These are phyloP conservation scores for Viola pubescens DNA, from an alignment of 441 rosid species.

Conservation along the genomic window DNA sequence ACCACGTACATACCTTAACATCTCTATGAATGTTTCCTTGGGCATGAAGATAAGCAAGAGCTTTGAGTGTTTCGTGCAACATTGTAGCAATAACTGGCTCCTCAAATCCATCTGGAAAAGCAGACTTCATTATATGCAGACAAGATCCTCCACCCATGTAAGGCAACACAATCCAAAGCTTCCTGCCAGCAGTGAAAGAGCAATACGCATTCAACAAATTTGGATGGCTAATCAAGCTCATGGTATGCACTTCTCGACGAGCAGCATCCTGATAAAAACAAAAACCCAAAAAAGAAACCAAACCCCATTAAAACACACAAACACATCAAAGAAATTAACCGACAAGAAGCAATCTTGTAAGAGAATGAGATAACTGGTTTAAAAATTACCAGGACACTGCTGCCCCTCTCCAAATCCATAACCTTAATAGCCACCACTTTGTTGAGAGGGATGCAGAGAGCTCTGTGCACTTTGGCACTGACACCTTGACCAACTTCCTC, in stretches of 20 bases:
- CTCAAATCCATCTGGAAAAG: conserved; percentile 86
- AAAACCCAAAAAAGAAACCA: neutral
- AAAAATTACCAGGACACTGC: conserved; percentile 69
- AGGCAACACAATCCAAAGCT: conserved; percentile 99
- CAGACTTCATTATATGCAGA: conserved; percentile 87
- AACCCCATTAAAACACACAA: too few relatives aligned
- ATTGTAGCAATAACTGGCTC: conserved; percentile 86
- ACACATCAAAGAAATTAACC: too few relatives aligned
- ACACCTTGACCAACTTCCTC: conserved; percentile 99
- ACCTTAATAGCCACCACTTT: conserved; percentile 87
- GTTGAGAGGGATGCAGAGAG: conserved; percentile 87
- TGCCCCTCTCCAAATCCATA: conserved; percentile 94
- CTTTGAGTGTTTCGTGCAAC: conserved; percentile 87
- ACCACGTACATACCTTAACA: conserved; percentile 58
- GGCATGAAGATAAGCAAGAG: conserved; percentile 92
- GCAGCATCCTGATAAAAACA: conserved; percentile 77
- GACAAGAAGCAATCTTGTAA: too few relatives aligned
- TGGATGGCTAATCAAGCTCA: conserved; percentile 89
- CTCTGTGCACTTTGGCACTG: conserved; percentile 85
- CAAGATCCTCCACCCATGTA: conserved; percentile 99
- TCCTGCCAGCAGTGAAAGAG: conserved; percentile 77
- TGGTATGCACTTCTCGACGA: conserved; percentile 93
- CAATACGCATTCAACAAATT: conserved; percentile 86
- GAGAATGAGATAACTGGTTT: too few relatives aligned
- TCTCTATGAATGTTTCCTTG: conserved; percentile 98